Conservation (phyloP, 73 alveolate genomes). For the Paramecium bursaria region DNA sequence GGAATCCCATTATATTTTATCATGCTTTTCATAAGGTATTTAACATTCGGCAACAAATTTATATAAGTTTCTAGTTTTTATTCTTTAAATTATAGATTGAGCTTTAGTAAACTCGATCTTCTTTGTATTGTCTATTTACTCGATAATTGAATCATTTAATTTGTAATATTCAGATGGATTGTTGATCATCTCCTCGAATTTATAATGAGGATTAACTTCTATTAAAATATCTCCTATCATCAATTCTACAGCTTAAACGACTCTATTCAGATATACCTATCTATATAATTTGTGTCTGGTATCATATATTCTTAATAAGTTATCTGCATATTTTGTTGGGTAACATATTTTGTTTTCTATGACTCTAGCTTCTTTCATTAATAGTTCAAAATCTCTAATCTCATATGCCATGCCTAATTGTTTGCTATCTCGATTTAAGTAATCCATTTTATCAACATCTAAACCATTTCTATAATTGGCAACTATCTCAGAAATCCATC, state of each 20-base stretch:
- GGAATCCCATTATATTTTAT: background rate
- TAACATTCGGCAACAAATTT: slow-evolving; percentile 11
- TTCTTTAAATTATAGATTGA: background rate
- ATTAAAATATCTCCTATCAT: slow-evolving; percentile 90
- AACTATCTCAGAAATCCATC: slow-evolving; percentile 90
- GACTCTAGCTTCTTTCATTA: slow-evolving; percentile 81
- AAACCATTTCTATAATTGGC: slow-evolving; percentile 88
- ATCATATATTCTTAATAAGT: slow-evolving; percentile 77
- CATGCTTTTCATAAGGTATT: background rate
- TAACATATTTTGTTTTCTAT: slow-evolving; percentile 81
- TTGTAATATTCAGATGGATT: slow-evolving; percentile 76
- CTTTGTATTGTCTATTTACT: slow-evolving; percentile 37
- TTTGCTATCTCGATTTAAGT: slow-evolving; percentile 86
- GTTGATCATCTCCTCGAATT: slow-evolving; percentile 78
- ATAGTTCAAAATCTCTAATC: slow-evolving; percentile 77
- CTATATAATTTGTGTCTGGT: slow-evolving; percentile 86
- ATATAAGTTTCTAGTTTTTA: slow-evolving; percentile 24
- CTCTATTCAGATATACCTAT: slow-evolving; percentile 83
- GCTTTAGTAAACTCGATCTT: slow-evolving; percentile 18
- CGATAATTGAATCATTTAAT: slow-evolving; percentile 82
- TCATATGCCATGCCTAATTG: slow-evolving; percentile 80
- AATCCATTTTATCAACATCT: slow-evolving; percentile 94
- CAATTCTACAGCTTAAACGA: slow-evolving; percentile 81
- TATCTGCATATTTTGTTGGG: slow-evolving; percentile 78
- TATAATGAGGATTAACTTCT: slow-evolving; percentile 75